Percentiles rank a stretch among this genome's conserved stretches.
These are phyloP conservation scores for Lantana camara DNA, from an alignment of 257 asterid genomes.

Conservation along the genomic window DNA sequence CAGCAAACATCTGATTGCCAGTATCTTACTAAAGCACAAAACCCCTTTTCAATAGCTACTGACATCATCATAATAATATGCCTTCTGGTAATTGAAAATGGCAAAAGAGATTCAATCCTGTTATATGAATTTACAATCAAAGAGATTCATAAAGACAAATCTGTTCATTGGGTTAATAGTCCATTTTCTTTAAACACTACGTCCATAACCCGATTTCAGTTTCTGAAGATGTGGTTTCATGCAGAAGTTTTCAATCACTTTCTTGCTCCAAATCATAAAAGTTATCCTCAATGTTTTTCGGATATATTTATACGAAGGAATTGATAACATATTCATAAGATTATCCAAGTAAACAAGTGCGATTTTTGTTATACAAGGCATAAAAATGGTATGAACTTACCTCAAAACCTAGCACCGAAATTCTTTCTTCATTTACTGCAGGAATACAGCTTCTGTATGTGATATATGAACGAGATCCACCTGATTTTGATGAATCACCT, in stretches of 20 bases:
- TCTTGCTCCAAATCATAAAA: not conserved
- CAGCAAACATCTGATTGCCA: not conserved
- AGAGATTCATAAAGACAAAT: not conserved
- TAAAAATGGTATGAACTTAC: slow-evolving; percentile 41
- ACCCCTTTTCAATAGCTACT: not conserved
- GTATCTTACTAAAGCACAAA: not conserved
- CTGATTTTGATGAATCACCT: slow-evolving; percentile 49
- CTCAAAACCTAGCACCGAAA: slow-evolving; percentile 92
- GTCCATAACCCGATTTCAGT: not conserved
- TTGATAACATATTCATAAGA: not conserved
- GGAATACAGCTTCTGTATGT: slow-evolving; percentile 96
- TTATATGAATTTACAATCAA: not conserved
- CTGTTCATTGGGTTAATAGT: not conserved
- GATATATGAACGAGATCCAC: slow-evolving; percentile 48
- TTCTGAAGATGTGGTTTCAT: not conserved
- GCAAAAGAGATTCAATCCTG: not conserved
- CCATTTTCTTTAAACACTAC: not conserved
- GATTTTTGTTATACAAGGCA: not conserved
- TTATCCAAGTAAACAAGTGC: not conserved
- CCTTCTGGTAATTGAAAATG: not conserved
- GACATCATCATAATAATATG: not conserved
- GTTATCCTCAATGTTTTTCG: not conserved
- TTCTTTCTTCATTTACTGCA: slow-evolving; percentile 77
- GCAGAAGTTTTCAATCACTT: not conserved
- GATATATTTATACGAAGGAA: not conserved